Evolutionary conservation across 2,329 filamentous ascomycete genomes (phyloP).

Genomic region (Arthrinium phaeospermum): DNA sequence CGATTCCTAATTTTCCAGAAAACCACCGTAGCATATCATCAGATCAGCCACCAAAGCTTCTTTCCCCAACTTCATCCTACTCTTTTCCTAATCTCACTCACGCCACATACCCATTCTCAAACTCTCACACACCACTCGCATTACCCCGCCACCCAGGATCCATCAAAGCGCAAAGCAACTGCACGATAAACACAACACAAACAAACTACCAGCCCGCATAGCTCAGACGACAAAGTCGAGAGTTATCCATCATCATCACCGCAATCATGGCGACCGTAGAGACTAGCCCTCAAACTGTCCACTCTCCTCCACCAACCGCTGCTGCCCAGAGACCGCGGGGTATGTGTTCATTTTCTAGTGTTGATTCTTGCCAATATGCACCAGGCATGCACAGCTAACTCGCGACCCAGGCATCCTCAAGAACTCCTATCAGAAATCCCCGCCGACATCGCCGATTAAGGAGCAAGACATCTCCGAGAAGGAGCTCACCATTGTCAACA

Average conservation of each 20-base stretch:
- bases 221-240: not conserved
- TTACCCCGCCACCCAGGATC: not conserved
- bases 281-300: slow-evolving; percentile 33
- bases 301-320: slow-evolving; percentile 23
- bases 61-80: not conserved
- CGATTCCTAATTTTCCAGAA: slow-evolving; percentile 14
- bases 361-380: not conserved
- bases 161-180: slow-evolving; percentile 1
- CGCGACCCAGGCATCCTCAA: slow-evolving; percentile 81
- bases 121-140: not conserved
- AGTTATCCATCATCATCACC: not conserved
- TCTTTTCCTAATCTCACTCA: not conserved
- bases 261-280: slow-evolving; percentile 37
- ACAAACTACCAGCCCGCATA: not conserved
- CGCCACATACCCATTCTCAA: not conserved
- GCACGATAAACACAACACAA: slow-evolving; percentile 4
- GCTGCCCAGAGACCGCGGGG: slow-evolving; percentile 37
- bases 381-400: slow-evolving; percentile 1
- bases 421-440: slow-evolving; percentile 53
- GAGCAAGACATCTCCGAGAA: slow-evolving; percentile 70
- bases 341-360: slow-evolving; percentile 25
- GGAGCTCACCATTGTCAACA: slow-evolving; percentile 93
- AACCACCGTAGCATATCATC: not conserved
- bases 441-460: slow-evolving; percentile 29
- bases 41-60: slow-evolving; percentile 13